Percentiles rank a stretch among this genome's conserved stretches.
Conservation (phyloP, 1,284 basidiomycete species). For the Ganoderma boninense region DNA sequence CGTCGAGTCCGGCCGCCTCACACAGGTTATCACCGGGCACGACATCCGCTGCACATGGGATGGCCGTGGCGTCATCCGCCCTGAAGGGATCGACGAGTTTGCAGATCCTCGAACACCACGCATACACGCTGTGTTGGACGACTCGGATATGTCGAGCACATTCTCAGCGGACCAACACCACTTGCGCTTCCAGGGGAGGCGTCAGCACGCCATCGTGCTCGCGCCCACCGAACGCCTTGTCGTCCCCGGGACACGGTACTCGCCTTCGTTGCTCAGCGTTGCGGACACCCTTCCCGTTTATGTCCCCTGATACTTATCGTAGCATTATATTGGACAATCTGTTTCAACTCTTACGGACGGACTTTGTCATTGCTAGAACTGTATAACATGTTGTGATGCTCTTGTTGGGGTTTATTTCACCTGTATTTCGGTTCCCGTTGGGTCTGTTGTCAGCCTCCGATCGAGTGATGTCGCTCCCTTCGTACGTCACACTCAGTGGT, state of each 20-base stretch:
- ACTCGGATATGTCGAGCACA: slow-evolving; percentile 49
- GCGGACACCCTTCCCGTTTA: slow-evolving; percentile 30
- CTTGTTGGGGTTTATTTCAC: not conserved
- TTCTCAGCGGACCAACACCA: not conserved
- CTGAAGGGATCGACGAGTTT: slow-evolving; percentile 48
- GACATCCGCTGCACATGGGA: slow-evolving; percentile 93
- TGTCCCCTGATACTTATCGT: slow-evolving; percentile 13
- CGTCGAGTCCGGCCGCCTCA: slow-evolving; percentile 83
- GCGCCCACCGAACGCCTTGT: slow-evolving; percentile 79
- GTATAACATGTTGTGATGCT: not conserved
- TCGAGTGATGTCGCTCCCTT: slow-evolving; percentile 5
- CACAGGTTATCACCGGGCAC: slow-evolving; percentile 86
- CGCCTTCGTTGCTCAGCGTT: slow-evolving; percentile 52
- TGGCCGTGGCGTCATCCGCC: slow-evolving; percentile 64
- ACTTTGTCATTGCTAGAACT: not conserved
- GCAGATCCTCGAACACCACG: slow-evolving; percentile 70
- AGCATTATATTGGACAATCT: not conserved
- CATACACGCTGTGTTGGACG: slow-evolving; percentile 78
- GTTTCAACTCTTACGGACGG: not conserved
- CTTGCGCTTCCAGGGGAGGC: slow-evolving; percentile 48
- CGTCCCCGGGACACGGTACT: slow-evolving; percentile 66
- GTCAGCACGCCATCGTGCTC: slow-evolving; percentile 82
- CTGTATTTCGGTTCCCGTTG: not conserved
- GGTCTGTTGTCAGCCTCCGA: slow-evolving; percentile 10
- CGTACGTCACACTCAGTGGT: slow-evolving; percentile 3